Percentiles rank a stretch among this genome's conserved stretches.
Evolutionary conservation across 352 stramenopile species (phyloP).

Genomic region (Pythium biforme): DNA sequence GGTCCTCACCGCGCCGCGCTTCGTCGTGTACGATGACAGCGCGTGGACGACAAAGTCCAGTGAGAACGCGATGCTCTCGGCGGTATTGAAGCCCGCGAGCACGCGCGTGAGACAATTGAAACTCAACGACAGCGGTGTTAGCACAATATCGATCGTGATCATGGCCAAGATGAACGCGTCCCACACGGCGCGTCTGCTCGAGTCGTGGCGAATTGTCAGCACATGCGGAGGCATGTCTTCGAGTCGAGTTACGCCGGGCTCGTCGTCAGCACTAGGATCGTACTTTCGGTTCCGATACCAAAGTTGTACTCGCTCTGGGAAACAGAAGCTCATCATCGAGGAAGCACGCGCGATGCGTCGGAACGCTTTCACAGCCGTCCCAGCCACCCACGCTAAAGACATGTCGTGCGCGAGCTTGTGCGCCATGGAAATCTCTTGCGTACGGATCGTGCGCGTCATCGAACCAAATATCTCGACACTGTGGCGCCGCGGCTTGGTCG

Average conservation of each 20-base stretch:
- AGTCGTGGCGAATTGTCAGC: slow-evolving; percentile 61
- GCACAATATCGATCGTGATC: background rate
- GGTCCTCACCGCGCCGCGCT: slow-evolving; percentile 49
- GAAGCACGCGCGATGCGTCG: background rate
- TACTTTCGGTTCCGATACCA: background rate
- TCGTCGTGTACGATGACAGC: slow-evolving; percentile 53
- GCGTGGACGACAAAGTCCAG: slow-evolving; percentile 56
- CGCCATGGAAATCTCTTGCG: background rate
- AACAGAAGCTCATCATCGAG: background rate
- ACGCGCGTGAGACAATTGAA: slow-evolving; percentile 37
- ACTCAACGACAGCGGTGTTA: slow-evolving; percentile 42
- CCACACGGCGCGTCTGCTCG: slow-evolving; percentile 39
- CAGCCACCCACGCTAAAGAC: background rate
- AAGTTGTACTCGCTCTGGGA: background rate
- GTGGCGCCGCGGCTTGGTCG: background rate
- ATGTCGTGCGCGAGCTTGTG: background rate
- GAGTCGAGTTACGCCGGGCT: background rate
- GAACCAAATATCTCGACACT: slow-evolving; percentile 1
- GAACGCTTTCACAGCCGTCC: background rate
- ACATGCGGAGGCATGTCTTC: background rate
- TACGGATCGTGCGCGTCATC: slow-evolving; percentile 4
- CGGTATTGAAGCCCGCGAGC: slow-evolving; percentile 33
- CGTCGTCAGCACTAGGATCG: background rate
- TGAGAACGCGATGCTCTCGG: slow-evolving; percentile 48
- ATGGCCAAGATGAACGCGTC: slow-evolving; percentile 39